Evolutionary conservation across 2,329 filamentous ascomycete species (phyloP), one percentile per base, ranked within the genome.

Genomic region (Apiospora arundinis): DNA sequence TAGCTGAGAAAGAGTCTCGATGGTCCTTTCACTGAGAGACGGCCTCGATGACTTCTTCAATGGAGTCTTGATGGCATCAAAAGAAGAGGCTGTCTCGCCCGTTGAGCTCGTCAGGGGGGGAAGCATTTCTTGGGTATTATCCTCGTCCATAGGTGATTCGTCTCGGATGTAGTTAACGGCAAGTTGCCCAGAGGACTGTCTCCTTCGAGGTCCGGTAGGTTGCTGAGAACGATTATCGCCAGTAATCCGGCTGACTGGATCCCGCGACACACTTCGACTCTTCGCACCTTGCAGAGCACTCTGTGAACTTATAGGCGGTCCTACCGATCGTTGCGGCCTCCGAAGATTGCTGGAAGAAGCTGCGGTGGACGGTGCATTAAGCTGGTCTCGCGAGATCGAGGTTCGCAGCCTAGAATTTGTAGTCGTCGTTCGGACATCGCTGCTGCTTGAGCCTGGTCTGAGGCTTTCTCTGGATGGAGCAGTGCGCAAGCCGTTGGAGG

Each of bases 1-100:
- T 42, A 97, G 84, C 66, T 91, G 89, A 3, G 94, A 88, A 7
- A 98, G 84, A 0, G 94, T 97, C 80, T 97, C 94, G 56, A 97
- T 91, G 0, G 95, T 97, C 71, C 95, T 87, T 76, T 98, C 95
- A 0, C 92, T 91, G 4, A 98, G 85, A 0, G 93, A 95, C 69
- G 88, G 85, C n/a, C 71, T 74, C 18, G 76, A 72, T 16, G 76
- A 72, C 56, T 73, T 78, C 49, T 70, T 73, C 18, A 73, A 60
- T 18, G 74, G 70, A 2, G 74, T 69, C 40, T 72, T 44, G n/a
- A 78, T 71, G 2, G 73, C 40, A 69, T 80, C 78, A 48, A 78
- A 79, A 23, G 65, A 67, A 21, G 77, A 76, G 42, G 74, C 69
- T 5, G 70, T 71, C 28, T 78, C 76, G 5, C 74, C 74, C 8